A percentile compares a stretch with the other conserved stretches of the same genome.
These are phyloP conservation scores for Pichia sp. DNA, from an alignment of 1,139 yeast species.

Conservation along the genomic window DNA sequence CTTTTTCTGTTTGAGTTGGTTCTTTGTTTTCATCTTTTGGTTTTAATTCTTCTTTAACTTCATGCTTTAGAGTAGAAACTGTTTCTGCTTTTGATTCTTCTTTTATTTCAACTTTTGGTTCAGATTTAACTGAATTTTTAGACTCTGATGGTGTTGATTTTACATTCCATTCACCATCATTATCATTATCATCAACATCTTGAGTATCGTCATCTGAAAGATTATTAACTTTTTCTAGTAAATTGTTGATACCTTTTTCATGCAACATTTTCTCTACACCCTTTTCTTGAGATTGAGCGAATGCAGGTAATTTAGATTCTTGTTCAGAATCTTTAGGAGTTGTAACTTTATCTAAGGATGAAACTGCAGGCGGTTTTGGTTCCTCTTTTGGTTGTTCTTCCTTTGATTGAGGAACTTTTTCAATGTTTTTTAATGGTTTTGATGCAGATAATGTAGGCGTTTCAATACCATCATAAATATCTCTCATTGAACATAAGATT, in stretches of 20 bases:
- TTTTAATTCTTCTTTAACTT: too few species aligned
- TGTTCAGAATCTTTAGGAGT: constrained; percentile 4
- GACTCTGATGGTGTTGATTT: constrained; percentile 1
- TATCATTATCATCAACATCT: constrained; percentile 39
- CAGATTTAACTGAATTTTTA: background rate
- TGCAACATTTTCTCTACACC: constrained; percentile 42
- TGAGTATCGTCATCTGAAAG: constrained; percentile 31
- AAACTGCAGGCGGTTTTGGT: constrained; percentile 8
- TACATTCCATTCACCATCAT: constrained; percentile 15
- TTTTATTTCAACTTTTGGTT: background rate
- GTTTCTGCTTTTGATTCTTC: too few species aligned
- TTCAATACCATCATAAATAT: constrained; percentile 69
- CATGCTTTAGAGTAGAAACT: too few species aligned
- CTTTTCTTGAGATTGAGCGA: constrained; percentile 26
- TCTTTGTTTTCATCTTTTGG: background rate
- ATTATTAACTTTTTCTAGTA: constrained; percentile 39
- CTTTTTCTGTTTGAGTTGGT: background rate
- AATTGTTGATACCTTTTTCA: constrained; percentile 40
- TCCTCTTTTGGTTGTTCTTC: too few species aligned
- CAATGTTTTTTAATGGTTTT: constrained; percentile 12
- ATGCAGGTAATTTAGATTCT: constrained; percentile 21
- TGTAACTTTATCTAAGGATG: constrained; percentile 11
- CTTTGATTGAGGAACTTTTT: constrained; percentile 11
- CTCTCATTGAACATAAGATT: constrained; percentile 67
- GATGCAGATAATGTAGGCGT: constrained; percentile 33